Evolutionary conservation across 2,329 filamentous ascomycete genomes (phyloP).

Genomic region (Trichoderma sp.): DNA sequence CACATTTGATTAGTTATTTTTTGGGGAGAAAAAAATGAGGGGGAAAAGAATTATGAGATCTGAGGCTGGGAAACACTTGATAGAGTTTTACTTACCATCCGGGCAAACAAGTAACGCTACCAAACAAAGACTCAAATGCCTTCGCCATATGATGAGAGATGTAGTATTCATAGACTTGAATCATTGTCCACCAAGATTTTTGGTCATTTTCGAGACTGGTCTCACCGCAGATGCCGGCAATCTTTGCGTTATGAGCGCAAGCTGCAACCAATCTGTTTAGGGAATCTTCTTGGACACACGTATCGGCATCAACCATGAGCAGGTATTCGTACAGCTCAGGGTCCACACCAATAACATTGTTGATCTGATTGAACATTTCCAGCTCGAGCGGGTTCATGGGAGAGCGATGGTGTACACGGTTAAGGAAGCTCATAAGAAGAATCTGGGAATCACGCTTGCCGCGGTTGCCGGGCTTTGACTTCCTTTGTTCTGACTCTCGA

Average conservation of each 20-base stretch:
- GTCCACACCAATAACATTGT: conserved; percentile 98
- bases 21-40: background rate
- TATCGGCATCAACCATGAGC: conserved; percentile 97
- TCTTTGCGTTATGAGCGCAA: conserved; percentile 92
- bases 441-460: conserved; percentile 99
- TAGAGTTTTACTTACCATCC: conserved; percentile 77
- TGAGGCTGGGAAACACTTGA: background rate
- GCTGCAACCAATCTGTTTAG: conserved; percentile 90
- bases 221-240: conserved; percentile 96
- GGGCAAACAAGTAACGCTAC: conserved; percentile 96
- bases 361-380: conserved; percentile 99
- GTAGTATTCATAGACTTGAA: conserved; percentile 99
- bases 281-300: conserved; percentile 87
- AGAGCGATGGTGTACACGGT: conserved; percentile 90
- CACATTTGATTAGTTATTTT: background rate
- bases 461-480: conserved; percentile 93
- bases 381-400: conserved; percentile 96
- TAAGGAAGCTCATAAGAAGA: conserved; percentile 94
- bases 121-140: conserved; percentile 96
- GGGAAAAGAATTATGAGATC: background rate
- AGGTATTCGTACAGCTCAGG: conserved; percentile 97
- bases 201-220: conserved; percentile 96
- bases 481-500: conserved; percentile 90
- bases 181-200: conserved; percentile 98
- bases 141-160: conserved; percentile 97